These are phyloP conservation scores for Asclepias syriaca DNA, from an alignment of 257 asterid genomes.

Conservation along the genomic window DNA sequence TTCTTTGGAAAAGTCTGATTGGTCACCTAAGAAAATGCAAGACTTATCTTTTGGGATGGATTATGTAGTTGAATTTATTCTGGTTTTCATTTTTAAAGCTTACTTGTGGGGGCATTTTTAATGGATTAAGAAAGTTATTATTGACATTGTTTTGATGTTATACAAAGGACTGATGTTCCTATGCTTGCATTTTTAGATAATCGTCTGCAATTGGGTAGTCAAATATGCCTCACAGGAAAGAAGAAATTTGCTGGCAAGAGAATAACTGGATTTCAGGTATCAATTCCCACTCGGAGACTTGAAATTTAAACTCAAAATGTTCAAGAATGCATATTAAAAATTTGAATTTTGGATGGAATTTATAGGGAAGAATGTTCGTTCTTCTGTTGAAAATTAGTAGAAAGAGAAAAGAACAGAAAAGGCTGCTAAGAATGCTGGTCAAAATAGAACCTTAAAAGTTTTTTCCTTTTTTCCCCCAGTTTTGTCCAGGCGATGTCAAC, in stretches of 20 bases:
- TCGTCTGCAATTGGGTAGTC: conserved; percentile 58
- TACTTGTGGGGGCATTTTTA: neutral
- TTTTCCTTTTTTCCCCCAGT: conserved; percentile 31
- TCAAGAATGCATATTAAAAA: too few species aligned
- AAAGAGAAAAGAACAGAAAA: neutral
- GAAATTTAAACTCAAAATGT: neutral
- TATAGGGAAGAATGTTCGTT: neutral
- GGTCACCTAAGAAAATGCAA: neutral
- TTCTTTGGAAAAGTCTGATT: neutral
- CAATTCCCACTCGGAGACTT: neutral
- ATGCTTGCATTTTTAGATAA: conserved; percentile 36
- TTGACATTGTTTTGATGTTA: neutral
- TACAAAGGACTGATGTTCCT: conserved; percentile 1
- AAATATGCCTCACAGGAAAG: conserved; percentile 61
- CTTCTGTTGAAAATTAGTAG: neutral
- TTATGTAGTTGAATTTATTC: neutral
- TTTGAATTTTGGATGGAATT: neutral
- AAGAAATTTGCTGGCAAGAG: conserved; percentile 63
- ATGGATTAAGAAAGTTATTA: neutral
- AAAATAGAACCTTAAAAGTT: neutral
- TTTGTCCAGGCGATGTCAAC: conserved; percentile 65
- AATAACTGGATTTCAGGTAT: conserved; percentile 88
- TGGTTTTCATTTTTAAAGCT: neutral
- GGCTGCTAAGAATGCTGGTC: neutral
- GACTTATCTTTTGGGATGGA: neutral